Conservation (phyloP, 2,329 filamentous ascomycete genomes). For the Fusarium camptoceras region DNA sequence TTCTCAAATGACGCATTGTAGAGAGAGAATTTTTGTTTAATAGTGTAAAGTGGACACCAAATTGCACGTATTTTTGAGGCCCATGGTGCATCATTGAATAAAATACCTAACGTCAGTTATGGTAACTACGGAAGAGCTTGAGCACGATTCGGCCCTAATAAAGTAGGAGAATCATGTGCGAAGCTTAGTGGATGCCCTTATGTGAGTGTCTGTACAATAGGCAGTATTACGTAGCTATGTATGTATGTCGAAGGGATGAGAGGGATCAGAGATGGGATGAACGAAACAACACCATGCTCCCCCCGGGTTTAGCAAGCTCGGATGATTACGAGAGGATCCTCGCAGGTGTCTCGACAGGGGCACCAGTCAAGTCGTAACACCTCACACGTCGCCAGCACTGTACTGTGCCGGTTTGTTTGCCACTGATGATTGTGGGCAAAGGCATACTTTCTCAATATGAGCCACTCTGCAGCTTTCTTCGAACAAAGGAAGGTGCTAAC, state of each 20-base stretch:
- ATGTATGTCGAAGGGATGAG: conserved; percentile 3
- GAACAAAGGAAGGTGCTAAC: conserved; percentile 25
- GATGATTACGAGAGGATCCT: conserved; percentile 40
- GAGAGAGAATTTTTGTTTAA: not conserved
- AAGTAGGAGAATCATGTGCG: conserved; percentile 27
- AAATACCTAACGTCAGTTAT: conserved; percentile 14
- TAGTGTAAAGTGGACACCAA: conserved; percentile 1
- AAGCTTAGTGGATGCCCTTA: conserved; percentile 12
- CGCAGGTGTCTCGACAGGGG: conserved; percentile 33
- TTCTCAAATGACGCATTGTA: not conserved
- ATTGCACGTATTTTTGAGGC: not conserved
- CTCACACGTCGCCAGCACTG: conserved; percentile 17
- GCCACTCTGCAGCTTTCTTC: conserved; percentile 16
- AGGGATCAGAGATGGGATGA: conserved; percentile 37
- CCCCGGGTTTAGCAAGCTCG: conserved; percentile 30
- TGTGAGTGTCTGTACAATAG: not conserved
- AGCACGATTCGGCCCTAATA: conserved; percentile 6
- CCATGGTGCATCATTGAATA: not conserved
- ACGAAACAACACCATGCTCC: conserved; percentile 35
- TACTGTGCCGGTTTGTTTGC: conserved; percentile 24
- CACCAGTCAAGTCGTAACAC: conserved; percentile 17
- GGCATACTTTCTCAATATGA: conserved; percentile 11
- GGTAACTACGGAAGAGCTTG: conserved; percentile 23
- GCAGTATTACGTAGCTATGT: not conserved
- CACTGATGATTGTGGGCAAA: conserved; percentile 8